Percentiles rank a stretch among this genome's conserved stretches.
Evolutionary conservation across 2,329 filamentous ascomycete genomes (phyloP).

Genomic region (Talaromyces sp.): DNA sequence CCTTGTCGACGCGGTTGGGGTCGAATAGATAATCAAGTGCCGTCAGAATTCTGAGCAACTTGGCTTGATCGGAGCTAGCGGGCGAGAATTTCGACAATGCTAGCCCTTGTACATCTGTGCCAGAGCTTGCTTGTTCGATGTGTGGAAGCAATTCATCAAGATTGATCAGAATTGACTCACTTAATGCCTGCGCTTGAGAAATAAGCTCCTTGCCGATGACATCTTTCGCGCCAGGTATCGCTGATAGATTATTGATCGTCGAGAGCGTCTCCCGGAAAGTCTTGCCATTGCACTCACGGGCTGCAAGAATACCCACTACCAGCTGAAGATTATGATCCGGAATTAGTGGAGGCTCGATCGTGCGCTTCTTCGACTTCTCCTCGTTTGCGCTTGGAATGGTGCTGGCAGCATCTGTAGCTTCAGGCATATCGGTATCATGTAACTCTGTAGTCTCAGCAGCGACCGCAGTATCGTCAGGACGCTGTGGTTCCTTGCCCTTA

Average conservation of each 20-base stretch:
- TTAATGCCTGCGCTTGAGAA: constrained; percentile 77
- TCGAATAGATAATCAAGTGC: constrained; percentile 96
- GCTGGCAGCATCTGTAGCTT: constrained; percentile 32
- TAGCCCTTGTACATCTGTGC: constrained; percentile 92
- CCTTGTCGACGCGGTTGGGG: constrained; percentile 60
- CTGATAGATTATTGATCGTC: constrained; percentile 96
- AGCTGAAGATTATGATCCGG: constrained; percentile 85
- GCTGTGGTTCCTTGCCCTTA: constrained; percentile 38
- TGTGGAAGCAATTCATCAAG: constrained; percentile 80
- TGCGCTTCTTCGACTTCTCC: constrained; percentile 56
- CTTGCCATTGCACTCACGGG: constrained; percentile 92
- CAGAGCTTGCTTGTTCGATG: constrained; percentile 79
- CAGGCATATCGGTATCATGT: constrained; percentile 40
- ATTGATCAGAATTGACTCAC: constrained; percentile 77
- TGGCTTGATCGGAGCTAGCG: constrained; percentile 92
- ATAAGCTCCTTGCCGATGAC: constrained; percentile 92
- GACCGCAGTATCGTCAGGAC: constrained; percentile 24
- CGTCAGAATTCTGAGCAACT: constrained; percentile 84
- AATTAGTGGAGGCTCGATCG: constrained; percentile 74
- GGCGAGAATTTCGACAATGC: constrained; percentile 94
- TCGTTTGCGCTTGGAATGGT: constrained; percentile 42
- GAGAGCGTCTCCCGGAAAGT: constrained; percentile 97
- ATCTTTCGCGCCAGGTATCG: constrained; percentile 83
- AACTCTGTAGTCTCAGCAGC: constrained; percentile 19
- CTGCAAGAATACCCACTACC: constrained; percentile 95